Evolutionary conservation across 2,329 filamentous ascomycete genomes (phyloP), one percentile per base, ranked within the genome.

Genomic region (Purpureocillium takamizusanense): DNA sequence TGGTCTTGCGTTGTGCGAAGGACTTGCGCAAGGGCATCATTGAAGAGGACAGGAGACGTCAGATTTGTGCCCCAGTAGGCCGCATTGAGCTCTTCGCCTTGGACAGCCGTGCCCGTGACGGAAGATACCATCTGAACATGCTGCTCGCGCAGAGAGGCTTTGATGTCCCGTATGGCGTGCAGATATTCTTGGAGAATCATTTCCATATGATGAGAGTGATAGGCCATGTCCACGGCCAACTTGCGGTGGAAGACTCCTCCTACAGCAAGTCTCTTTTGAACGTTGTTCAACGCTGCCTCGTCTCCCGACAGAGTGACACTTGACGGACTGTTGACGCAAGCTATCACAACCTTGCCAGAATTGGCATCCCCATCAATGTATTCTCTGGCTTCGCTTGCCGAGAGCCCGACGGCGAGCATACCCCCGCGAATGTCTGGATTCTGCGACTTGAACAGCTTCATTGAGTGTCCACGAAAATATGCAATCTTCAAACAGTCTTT

Each of bases 171-270:
- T 34, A 57, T 46, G n/a, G 46, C 44, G 5, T 42, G 17, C 10
- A 43, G 33, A 36, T 56, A 56, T 6, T 34, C 35, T 7, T 35
- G 35, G 31, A 46, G 48, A 18, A 54, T 49, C 9, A 42, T 40
- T 31, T 47, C 38, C 53, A 58, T 56, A 25, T 58, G 54, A 36
- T 46, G 46, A n/a, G 55, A 58, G 33, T 58, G 55, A 37, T 58
- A 72, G 4, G 67, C 67, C 4, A 63, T 62, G n/a, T 66, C 61
- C 7, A 70, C 62, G 15, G 59, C 56, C 3, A 71, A 57, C 7
- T 57, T 59, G 31, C 61, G 56, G 36, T 64, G 62, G 46, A 72
- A 70, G 4, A 68, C 43, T 15, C 57, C 51, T 31, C 63, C 59
- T 36, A 63, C 58, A 31, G 66, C 55, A 30, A 63, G 33, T 17